Percentiles rank a stretch among this genome's conserved stretches.
Evolutionary conservation across 768 basidiomycete genomes (phyloP).

Genomic region (Sporobolomyces phaffii): DNA sequence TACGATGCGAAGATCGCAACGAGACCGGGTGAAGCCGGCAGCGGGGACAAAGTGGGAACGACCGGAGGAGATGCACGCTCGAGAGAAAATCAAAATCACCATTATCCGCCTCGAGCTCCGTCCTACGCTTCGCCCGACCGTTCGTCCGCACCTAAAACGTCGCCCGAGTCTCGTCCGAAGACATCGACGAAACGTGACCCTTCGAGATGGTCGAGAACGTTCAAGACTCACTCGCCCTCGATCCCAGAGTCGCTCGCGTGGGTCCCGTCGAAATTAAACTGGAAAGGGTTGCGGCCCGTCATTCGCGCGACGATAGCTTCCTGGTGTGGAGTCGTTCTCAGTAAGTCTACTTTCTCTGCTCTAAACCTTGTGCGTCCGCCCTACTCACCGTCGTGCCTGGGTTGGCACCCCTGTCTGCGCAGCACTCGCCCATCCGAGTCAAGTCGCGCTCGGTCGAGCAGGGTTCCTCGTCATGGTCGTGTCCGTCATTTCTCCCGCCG

Average conservation of each 20-base stretch:
- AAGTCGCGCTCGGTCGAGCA: conserved; percentile 25
- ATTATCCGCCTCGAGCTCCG: too few species aligned
- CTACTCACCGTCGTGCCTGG: too few species aligned
- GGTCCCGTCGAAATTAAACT: conserved; percentile 27
- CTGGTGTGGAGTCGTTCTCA: conserved; percentile 34
- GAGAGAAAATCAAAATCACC: too few species aligned
- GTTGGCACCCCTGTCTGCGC: background rate
- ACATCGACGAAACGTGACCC: too few species aligned
- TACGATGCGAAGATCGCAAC: too few species aligned
- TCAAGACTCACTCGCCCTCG: background rate
- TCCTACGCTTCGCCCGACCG: too few species aligned
- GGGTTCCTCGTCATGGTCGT: conserved; percentile 34
- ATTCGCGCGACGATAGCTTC: conserved; percentile 22
- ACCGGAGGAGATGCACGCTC: background rate
- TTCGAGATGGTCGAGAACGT: background rate
- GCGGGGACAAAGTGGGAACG: background rate
- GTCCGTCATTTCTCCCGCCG: conserved; percentile 19
- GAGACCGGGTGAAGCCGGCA: background rate
- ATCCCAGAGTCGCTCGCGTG: conserved; percentile 17
- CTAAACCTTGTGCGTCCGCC: too few species aligned
- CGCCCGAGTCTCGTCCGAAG: too few species aligned
- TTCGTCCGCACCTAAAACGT: too few species aligned
- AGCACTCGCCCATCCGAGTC: conserved; percentile 16
- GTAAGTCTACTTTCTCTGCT: conserved; percentile 5
- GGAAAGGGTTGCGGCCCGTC: conserved; percentile 35